These are phyloP conservation scores for Staphylotrichum tortipilum DNA, from an alignment of 495 filamentous ascomycete genomes.

Conservation along the genomic window DNA sequence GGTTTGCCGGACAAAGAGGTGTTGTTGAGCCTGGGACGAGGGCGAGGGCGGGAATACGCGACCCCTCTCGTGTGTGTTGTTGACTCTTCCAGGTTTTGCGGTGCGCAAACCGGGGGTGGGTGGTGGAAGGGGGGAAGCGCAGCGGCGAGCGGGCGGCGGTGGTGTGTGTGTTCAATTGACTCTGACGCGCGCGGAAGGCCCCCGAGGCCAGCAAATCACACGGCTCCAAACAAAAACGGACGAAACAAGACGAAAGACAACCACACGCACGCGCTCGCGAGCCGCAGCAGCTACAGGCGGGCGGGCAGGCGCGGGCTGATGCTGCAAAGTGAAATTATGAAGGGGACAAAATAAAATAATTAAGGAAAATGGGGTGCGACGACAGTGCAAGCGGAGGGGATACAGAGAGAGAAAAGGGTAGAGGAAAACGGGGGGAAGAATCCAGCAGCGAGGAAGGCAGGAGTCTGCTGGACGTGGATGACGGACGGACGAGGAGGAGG, in stretches of 20 bases:
- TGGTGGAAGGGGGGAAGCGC: not conserved
- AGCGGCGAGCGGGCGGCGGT: slow-evolving; percentile 12
- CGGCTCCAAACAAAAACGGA: not conserved
- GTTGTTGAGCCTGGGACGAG: not conserved
- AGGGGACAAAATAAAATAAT: not conserved
- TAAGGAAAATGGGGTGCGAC: slow-evolving; percentile 3
- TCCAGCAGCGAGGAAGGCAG: slow-evolving; percentile 21
- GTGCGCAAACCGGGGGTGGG: too few species aligned
- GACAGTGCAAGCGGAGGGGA: not conserved
- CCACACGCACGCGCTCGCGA: slow-evolving; percentile 7
- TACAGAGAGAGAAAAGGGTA: not conserved
- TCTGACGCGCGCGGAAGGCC: too few species aligned
- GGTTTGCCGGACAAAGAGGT: slow-evolving; percentile 1
- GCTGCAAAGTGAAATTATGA: slow-evolving; percentile 1
- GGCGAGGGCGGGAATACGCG: not conserved
- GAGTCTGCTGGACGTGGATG: slow-evolving; percentile 17
- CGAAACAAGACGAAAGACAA: slow-evolving; percentile 6
- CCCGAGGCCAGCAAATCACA: slow-evolving; percentile 27
- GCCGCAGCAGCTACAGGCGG: too few species aligned
- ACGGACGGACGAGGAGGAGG: too few species aligned
- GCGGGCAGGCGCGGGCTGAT: slow-evolving; percentile 4
- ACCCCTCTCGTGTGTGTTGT: slow-evolving; percentile 4
- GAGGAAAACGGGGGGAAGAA: too few species aligned
- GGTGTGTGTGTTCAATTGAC: slow-evolving; percentile 14
- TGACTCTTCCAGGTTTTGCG: too few species aligned